Conservation (phyloP, 306 rosid genomes). For the Potentilla sterilis region DNA sequence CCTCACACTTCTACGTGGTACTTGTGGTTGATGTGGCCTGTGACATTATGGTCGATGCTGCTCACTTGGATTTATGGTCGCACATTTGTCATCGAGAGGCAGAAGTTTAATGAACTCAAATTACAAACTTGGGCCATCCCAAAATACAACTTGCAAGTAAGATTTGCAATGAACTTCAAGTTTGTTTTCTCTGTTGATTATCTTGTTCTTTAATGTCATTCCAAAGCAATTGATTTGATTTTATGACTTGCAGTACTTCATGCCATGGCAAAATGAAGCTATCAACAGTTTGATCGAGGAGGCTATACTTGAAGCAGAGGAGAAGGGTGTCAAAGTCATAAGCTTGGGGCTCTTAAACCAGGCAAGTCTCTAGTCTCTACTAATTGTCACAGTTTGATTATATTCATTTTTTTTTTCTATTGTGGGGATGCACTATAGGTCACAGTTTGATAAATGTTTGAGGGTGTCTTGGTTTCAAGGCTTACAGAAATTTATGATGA, state of each 20-base stretch:
- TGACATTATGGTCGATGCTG: conserved; percentile 45
- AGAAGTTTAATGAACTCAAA: conserved; percentile 40
- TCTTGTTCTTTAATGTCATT: background rate
- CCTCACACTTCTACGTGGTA: conserved; percentile 59
- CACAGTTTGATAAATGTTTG: too few relatives aligned
- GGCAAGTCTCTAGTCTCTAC: conserved; percentile 16
- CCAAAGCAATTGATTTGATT: background rate
- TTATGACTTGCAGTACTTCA: conserved; percentile 23
- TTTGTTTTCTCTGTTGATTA: background rate
- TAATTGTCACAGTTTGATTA: background rate
- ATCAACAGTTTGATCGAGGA: conserved; percentile 38
- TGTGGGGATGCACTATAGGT: too few relatives aligned
- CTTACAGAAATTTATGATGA: too few relatives aligned
- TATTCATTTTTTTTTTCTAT: too few relatives aligned
- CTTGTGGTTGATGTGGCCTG: conserved; percentile 57
- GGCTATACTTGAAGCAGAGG: conserved; percentile 39
- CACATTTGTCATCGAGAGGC: conserved; percentile 45
- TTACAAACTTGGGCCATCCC: conserved; percentile 70
- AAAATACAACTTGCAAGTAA: conserved; percentile 52
- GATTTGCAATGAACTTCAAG: background rate
- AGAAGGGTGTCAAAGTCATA: conserved; percentile 35
- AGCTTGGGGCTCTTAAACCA: conserved; percentile 44
- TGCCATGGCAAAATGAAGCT: conserved; percentile 33
- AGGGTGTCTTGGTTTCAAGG: too few relatives aligned
- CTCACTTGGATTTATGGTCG: conserved; percentile 41